Conservation (phyloP, 2,329 filamentous ascomycete species). For the Colletotrichum sp. region DNA sequence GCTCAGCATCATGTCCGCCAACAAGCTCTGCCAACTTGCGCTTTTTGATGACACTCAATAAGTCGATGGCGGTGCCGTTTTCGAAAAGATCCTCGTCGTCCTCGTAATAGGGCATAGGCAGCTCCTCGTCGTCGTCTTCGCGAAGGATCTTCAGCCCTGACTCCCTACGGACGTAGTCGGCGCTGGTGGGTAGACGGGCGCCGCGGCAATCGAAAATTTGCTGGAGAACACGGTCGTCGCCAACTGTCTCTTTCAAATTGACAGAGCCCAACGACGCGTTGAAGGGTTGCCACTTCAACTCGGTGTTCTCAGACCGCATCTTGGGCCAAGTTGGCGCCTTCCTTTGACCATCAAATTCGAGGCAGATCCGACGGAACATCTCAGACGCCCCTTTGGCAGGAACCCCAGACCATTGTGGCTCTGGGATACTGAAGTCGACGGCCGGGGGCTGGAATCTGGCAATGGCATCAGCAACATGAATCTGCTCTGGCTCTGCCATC, state of each 20-base stretch:
- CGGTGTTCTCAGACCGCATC: background rate
- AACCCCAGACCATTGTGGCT: slow-evolving; percentile 25
- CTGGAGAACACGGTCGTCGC: background rate
- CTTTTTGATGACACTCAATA: slow-evolving; percentile 6
- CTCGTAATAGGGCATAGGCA: background rate
- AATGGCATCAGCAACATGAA: slow-evolving; percentile 27
- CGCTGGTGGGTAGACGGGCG: background rate
- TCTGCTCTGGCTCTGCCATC: slow-evolving; percentile 30
- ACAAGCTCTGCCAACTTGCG: background rate
- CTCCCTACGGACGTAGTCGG: background rate
- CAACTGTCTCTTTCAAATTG: background rate
- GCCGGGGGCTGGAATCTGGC: slow-evolving; percentile 32
- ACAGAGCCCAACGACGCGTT: background rate
- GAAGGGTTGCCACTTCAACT: slow-evolving; percentile 3
- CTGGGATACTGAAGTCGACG: slow-evolving; percentile 28
- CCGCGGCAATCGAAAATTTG: background rate
- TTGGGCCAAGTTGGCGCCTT: slow-evolving; percentile 17
- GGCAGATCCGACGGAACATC: slow-evolving; percentile 24
- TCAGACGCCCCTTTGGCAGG: slow-evolving; percentile 22
- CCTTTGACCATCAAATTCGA: slow-evolving; percentile 4
- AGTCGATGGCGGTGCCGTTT: background rate
- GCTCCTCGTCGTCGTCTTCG: background rate
- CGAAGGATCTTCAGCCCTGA: background rate
- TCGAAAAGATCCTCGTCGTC: background rate
- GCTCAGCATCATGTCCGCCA: background rate